phyloP scores from a whole-genome alignment of 179 eudicot genomes.

The Nepenthes alata region DNA sequence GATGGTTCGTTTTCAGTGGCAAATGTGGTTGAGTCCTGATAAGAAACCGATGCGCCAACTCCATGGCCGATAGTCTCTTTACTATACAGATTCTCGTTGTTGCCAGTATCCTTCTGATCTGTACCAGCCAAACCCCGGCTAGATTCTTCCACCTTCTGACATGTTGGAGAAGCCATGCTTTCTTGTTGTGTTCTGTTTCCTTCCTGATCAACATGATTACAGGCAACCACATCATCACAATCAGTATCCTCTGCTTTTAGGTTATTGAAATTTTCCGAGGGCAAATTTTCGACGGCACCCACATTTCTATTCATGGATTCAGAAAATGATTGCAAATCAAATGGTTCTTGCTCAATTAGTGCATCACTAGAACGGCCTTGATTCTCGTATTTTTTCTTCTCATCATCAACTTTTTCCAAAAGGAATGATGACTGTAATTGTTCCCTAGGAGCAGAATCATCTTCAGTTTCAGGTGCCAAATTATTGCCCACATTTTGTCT shows the following conservation, averaged over 20 bases:
- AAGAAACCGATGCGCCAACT: conserved; percentile 5
- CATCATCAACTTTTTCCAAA: conserved; percentile 8
- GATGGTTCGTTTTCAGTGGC: conserved; percentile 2
- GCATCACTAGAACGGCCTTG: not conserved
- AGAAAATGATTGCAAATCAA: not conserved
- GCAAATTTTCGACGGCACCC: conserved; percentile 6
- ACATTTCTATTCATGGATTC: conserved; percentile 6
- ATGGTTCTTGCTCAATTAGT: not conserved
- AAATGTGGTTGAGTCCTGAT: conserved; percentile 1
- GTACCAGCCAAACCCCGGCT: not conserved
- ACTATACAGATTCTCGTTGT: conserved; percentile 11
- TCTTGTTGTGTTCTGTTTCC: conserved; percentile 7
- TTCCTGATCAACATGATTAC: conserved; percentile 4
- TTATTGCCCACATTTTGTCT: not conserved
- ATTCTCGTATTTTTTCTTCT: conserved; percentile 5
- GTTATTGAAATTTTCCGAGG: conserved; percentile 7
- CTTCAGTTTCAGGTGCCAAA: conserved; percentile 2
- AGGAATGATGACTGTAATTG: not conserved
- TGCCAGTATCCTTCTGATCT: conserved; percentile 8
- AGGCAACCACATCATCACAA: conserved; percentile 3
- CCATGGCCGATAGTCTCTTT: conserved; percentile 13
- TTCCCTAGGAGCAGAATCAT: conserved; percentile 2
- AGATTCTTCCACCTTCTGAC: conserved; percentile 8
- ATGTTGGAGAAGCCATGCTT: conserved; percentile 1
- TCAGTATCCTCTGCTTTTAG: not conserved